Base-by-base conservation (phyloP, 2,329 filamentous ascomycete genomes). In the Xylaria sp. region DNA sequence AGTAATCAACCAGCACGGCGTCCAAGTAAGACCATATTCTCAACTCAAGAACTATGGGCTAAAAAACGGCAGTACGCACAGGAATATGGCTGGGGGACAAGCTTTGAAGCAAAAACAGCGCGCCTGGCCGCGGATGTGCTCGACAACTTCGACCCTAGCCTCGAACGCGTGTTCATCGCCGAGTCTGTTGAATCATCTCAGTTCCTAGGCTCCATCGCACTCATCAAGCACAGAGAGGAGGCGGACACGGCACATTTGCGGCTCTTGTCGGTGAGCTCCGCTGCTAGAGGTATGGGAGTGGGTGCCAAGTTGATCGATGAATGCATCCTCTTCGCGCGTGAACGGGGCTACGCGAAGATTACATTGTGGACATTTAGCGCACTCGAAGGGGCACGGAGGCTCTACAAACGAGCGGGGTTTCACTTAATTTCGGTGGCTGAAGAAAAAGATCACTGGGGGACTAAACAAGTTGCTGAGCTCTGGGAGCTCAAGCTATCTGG, bases 351-450 rank as follows among this genome's bases (percentile, higher is more conserved):
- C 32, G 36, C 25, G 9, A 69, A 53, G 56, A 64, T 69, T 15
- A n/a, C 50, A 4, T 23, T 69, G 23, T 58, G 67, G 67, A 69
- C 67, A 28, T 63, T 52, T 18, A 66, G 59, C 18, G 45, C 41
- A 4, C 60, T 69, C 7, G 64, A 63, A 61, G 63, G 60, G 10
- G 64, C 67, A 4, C 48, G 67, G 34, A 69, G 64, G 41, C 13
- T 69, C 20, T 69, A 69, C 28, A 52, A n/a, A 30, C 60, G 67
- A n/a, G 63, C 48, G 13, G 67, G 63, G 12, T 69, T 69, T 43
- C 48, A 60, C 23, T 8, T 69, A 3, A 36, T 57, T 8, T 28
- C 57, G 1, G 36, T 50, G 9, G 20, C 5, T 1, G 48, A 64
- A 34, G 63, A 66, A 34, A 48, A 67, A 15, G 63, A 63, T 8